These are phyloP conservation scores for Geoglossum cookeanum DNA, from an alignment of 2,329 filamentous ascomycete genomes.

Conservation along the genomic window DNA sequence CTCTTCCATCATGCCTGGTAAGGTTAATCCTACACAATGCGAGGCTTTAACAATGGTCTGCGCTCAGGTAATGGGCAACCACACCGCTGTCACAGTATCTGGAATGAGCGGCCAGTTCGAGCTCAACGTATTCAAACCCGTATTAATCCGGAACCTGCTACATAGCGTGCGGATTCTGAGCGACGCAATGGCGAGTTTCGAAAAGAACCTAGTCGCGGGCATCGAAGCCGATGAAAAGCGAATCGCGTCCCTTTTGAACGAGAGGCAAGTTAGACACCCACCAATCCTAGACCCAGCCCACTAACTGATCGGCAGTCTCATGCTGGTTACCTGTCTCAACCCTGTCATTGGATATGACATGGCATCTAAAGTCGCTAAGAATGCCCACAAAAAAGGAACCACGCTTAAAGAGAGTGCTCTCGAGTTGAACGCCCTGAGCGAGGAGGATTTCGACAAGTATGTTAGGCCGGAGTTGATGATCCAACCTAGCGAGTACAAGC, in stretches of 20 bases:
- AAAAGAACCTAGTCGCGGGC: conserved; percentile 77
- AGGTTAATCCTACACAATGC: conserved; percentile 98
- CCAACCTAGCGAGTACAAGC: conserved; percentile 46
- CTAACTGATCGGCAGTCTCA: conserved; percentile 42
- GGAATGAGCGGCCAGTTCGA: conserved; percentile 98
- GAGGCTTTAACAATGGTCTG: conserved; percentile 97
- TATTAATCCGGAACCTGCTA: conserved; percentile 85
- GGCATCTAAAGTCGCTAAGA: conserved; percentile 94
- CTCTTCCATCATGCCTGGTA: conserved; percentile 96
- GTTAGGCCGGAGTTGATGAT: conserved; percentile 94
- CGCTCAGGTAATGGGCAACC: conserved; percentile 94
- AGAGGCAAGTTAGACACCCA: conserved; percentile 45
- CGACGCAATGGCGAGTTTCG: conserved; percentile 88
- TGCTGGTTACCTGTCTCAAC: conserved; percentile 96
- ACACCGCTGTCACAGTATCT: conserved; percentile 78
- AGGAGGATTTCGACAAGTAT: conserved; percentile 75
- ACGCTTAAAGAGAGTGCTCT: conserved; percentile 88
- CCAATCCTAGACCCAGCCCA: conserved; percentile 1
- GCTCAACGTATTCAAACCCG: conserved; percentile 96
- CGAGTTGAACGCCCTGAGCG: conserved; percentile 75
- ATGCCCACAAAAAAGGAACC: conserved; percentile 94
- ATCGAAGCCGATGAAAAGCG: conserved; percentile 86
- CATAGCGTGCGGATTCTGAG: conserved; percentile 78
- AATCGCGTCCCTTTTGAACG: conserved; percentile 77
- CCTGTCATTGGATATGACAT: conserved; percentile 95